phyloP scores from a whole-genome alignment of 352 stramenopile species.

The Globisporangium recalcitrans region DNA sequence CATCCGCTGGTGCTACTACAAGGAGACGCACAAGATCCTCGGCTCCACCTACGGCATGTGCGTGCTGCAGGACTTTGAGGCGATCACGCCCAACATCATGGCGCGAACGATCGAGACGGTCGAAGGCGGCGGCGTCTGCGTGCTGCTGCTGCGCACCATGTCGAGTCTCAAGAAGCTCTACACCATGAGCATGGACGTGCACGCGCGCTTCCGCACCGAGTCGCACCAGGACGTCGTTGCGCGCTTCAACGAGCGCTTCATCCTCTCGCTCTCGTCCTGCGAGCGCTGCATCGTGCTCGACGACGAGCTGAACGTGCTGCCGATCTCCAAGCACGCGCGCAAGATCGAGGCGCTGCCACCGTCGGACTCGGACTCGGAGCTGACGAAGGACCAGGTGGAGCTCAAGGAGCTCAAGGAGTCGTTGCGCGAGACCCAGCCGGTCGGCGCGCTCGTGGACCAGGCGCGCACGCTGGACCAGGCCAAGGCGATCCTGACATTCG shows the following conservation, averaged over 20 bases:
- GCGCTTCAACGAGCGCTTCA: slow-evolving; percentile 99
- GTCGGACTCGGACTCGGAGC: slow-evolving; percentile 44
- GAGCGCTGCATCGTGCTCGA: slow-evolving; percentile 97
- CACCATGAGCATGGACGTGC: slow-evolving; percentile 97
- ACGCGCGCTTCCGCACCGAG: slow-evolving; percentile 88
- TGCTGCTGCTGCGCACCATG: slow-evolving; percentile 98
- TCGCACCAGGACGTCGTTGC: slow-evolving; percentile 94
- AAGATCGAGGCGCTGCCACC: slow-evolving; percentile 85
- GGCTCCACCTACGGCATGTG: slow-evolving; percentile 98
- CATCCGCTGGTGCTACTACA: slow-evolving; percentile 99
- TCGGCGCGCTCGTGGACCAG: slow-evolving; percentile 93
- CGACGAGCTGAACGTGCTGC: slow-evolving; percentile 99
- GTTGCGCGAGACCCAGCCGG: slow-evolving; percentile 92
- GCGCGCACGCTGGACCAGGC: slow-evolving; percentile 94
- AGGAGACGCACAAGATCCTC: slow-evolving; percentile 98
- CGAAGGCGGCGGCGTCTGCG: slow-evolving; percentile 95
- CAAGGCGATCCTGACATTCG: slow-evolving; percentile 95
- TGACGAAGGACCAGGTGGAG: slow-evolving; percentile 82
- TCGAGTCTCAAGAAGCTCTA: slow-evolving; percentile 98
- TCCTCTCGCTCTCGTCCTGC: slow-evolving; percentile 95
- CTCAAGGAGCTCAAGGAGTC: slow-evolving; percentile 93
- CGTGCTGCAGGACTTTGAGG: slow-evolving; percentile 99
- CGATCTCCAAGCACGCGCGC: slow-evolving; percentile 90
- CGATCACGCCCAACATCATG: slow-evolving; percentile 98
- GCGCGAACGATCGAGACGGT: slow-evolving; percentile 99